A percentile compares a stretch with the other conserved stretches of the same genome.
These are phyloP conservation scores for Meyerozyma carpophila DNA, from an alignment of 1,139 yeast species.

Conservation along the genomic window DNA sequence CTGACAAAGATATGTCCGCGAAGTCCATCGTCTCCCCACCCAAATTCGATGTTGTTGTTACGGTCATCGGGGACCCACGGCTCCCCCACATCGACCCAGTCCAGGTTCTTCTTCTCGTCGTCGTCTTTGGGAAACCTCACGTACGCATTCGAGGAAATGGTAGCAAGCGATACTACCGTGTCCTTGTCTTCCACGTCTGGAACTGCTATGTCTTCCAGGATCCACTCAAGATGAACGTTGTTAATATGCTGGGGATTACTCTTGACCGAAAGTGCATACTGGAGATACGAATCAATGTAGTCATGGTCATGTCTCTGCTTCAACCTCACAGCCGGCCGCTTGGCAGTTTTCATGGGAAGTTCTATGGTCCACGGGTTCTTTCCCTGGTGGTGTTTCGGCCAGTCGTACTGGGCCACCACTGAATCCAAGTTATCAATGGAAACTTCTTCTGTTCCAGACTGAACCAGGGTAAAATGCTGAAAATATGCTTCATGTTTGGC, in stretches of 20 bases:
- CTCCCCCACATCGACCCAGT: constrained; percentile 80
- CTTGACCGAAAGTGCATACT: constrained; percentile 44
- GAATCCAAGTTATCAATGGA: constrained; percentile 18
- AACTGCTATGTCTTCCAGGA: constrained; percentile 40
- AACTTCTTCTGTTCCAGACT: background rate
- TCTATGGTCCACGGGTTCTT: constrained; percentile 41
- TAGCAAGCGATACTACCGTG: constrained; percentile 71
- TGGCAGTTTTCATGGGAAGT: constrained; percentile 21
- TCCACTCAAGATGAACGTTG: constrained; percentile 53
- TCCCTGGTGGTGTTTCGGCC: constrained; percentile 32
- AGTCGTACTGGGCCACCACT: constrained; percentile 25
- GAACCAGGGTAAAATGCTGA: constrained; percentile 3
- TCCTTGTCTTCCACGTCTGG: constrained; percentile 75
- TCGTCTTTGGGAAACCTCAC: constrained; percentile 72
- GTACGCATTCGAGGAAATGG: constrained; percentile 89
- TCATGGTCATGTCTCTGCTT: constrained; percentile 55
- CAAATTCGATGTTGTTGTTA: constrained; percentile 46
- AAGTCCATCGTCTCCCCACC: constrained; percentile 83
- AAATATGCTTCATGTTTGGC: constrained; percentile 11
- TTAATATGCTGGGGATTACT: constrained; percentile 40
- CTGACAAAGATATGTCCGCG: constrained; percentile 88
- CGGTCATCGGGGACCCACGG: constrained; percentile 46
- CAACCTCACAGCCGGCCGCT: constrained; percentile 40
- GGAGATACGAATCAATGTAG: constrained; percentile 59
- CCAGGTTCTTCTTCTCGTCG: constrained; percentile 42